These are phyloP conservation scores for Elaeis oleifera DNA, from an alignment of 202 grass and related monocot species.

Conservation along the genomic window DNA sequence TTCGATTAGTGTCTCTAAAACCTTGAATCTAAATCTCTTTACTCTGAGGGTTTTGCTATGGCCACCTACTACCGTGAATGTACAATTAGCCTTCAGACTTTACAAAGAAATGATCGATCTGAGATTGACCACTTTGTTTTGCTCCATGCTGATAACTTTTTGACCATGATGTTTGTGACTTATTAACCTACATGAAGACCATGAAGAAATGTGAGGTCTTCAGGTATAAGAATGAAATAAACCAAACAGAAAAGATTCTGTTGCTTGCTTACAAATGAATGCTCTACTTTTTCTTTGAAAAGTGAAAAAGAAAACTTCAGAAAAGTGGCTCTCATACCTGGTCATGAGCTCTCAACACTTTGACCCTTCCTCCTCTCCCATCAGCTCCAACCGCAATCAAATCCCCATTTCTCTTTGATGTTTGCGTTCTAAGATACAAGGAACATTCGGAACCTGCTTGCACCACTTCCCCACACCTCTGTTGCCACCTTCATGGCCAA, in stretches of 20 bases:
- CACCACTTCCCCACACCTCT: constrained; percentile 63
- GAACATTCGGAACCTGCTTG: constrained; percentile 23
- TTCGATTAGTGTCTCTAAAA: no score
- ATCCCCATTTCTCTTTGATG: constrained; percentile 38
- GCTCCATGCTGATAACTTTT: constrained; percentile 46
- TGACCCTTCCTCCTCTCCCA: constrained; percentile 73
- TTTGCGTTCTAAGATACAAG: constrained; percentile 17
- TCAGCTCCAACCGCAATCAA: constrained; percentile 75
- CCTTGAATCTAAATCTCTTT: no score
- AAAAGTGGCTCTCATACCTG: constrained; percentile 11
- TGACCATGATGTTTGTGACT: constrained; percentile 30
- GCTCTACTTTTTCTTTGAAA: not conserved
- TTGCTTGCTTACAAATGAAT: not conserved
- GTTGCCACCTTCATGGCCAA: constrained; percentile 30
- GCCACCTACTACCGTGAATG: no score
- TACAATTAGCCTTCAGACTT: constrained; percentile 16
- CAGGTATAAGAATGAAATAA: not conserved
- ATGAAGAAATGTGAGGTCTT: not conserved
- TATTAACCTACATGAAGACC: constrained; percentile 32
- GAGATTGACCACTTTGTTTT: constrained; percentile 50
- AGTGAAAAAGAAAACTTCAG: not conserved
- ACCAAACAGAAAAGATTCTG: not conserved
- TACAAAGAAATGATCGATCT: constrained; percentile 75
- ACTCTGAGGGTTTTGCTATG: no score
- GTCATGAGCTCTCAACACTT: constrained; percentile 52